phyloP scores from a whole-genome alignment of 768 basidiomycete genomes.

The Ramaria sp. region DNA sequence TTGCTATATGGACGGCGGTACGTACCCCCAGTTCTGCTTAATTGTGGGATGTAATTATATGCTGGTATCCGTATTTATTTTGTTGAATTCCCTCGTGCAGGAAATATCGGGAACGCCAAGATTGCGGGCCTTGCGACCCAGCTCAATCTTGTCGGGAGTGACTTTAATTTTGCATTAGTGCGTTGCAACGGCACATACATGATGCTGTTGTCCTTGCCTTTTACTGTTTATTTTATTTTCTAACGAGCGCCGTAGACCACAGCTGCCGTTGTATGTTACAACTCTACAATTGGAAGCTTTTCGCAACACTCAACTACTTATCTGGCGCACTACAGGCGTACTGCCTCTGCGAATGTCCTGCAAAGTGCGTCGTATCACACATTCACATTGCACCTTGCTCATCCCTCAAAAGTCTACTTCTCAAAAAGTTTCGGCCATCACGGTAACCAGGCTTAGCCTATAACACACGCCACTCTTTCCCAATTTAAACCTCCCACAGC shows the following conservation, averaged over 20 bases:
- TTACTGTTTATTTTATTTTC: no score
- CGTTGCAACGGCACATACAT: no score
- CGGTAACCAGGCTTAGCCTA: conserved; percentile 33
- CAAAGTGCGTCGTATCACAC: conserved; percentile 35
- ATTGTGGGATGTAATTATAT: no score
- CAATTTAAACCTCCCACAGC: neutral
- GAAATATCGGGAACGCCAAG: conserved; percentile 34
- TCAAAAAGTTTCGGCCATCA: conserved; percentile 57
- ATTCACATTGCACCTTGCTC: no score
- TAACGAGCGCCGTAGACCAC: no score
- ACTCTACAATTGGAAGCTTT: no score
- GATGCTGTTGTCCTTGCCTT: no score
- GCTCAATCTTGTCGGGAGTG: neutral
- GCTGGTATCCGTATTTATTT: neutral
- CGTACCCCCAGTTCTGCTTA: neutral
- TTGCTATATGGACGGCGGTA: conserved; percentile 29
- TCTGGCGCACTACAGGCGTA: no score
- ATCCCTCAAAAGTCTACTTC: conserved; percentile 25
- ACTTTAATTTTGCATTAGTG: conserved; percentile 2
- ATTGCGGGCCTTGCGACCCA: conserved; percentile 38
- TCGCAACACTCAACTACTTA: no score
- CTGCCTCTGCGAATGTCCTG: conserved; percentile 61
- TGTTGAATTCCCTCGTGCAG: conserved; percentile 16
- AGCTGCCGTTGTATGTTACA: no score
- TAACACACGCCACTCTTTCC: neutral